Conservation (phyloP, 2,329 filamentous ascomycete species). For the Colletotrichum cuscutae region DNA sequence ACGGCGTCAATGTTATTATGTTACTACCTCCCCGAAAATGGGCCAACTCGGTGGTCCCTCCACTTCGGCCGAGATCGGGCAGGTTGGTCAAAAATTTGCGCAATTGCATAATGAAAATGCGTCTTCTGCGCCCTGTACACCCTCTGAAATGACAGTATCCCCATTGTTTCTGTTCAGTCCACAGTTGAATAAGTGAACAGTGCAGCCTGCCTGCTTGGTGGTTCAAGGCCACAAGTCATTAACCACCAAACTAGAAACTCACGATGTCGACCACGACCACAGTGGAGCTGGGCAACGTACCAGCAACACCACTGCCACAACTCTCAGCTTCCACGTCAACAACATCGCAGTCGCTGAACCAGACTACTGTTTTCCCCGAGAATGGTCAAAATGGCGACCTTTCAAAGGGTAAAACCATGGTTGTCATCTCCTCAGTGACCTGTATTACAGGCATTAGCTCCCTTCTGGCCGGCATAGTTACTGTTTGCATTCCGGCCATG, state of each 20-base stretch:
- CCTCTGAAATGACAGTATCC: background rate
- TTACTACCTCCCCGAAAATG: conserved; percentile 1
- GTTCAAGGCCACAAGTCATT: background rate
- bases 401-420: conserved; percentile 15
- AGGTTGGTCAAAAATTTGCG: conserved; percentile 5
- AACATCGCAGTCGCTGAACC: background rate
- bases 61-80: conserved; percentile 26
- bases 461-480: conserved; percentile 19
- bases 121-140: background rate
- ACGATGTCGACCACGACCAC: conserved; percentile 8
- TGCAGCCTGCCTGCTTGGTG: background rate
- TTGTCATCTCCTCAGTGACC: conserved; percentile 26
- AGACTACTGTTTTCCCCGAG: background rate
- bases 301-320: background rate
- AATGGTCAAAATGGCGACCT: conserved; percentile 5
- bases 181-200: background rate
- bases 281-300: background rate
- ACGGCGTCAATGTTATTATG: background rate
- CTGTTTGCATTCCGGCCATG: conserved; percentile 26
- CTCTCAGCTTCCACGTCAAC: background rate
- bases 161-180: background rate
- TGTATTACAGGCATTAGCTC: conserved; percentile 27
- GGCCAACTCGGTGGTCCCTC: conserved; percentile 10
- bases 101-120: background rate
- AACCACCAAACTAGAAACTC: background rate